Percentiles rank a stretch among this genome's conserved stretches.
These are phyloP conservation scores for Oidium heveae DNA, from an alignment of 2,329 filamentous ascomycete genomes.

Conservation along the genomic window DNA sequence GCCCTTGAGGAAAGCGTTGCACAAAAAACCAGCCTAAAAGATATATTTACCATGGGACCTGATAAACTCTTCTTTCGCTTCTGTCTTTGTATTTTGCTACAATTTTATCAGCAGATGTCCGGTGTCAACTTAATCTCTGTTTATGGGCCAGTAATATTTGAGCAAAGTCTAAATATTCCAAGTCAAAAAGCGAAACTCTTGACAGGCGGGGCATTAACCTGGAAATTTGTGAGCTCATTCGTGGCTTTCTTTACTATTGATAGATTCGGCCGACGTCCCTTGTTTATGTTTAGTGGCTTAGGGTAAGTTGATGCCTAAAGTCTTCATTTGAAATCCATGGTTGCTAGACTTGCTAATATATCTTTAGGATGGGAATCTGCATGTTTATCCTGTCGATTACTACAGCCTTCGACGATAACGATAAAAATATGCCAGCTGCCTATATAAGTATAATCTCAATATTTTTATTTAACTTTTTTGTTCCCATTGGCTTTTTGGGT, in stretches of 20 bases:
- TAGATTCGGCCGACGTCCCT: conserved; percentile 38
- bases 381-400: conserved; percentile 28
- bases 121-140: conserved; percentile 22
- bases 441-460: conserved; percentile 29
- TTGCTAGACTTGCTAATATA: not conserved
- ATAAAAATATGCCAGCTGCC: conserved; percentile 20
- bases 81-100: conserved; percentile 40
- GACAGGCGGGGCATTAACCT: conserved; percentile 23
- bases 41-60: conserved; percentile 41
- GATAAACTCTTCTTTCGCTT: conserved; percentile 43
- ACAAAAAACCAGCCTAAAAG: conserved; percentile 41
- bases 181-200: conserved; percentile 24
- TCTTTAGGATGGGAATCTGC: conserved; percentile 21
- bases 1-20: not conserved
- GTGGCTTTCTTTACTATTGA: conserved; percentile 27
- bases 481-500: conserved; percentile 37
- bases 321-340: not conserved
- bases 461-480: conserved; percentile 34
- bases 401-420: conserved; percentile 24
- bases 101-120: conserved; percentile 30
- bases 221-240: conserved; percentile 25
- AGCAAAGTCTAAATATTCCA: conserved; percentile 13
- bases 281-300: conserved; percentile 27
- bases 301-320: conserved; percentile 19
- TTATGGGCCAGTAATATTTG: conserved; percentile 35